Conservation (phyloP, 805 yeast genomes). For the Candida pseudoglaebosa region DNA sequence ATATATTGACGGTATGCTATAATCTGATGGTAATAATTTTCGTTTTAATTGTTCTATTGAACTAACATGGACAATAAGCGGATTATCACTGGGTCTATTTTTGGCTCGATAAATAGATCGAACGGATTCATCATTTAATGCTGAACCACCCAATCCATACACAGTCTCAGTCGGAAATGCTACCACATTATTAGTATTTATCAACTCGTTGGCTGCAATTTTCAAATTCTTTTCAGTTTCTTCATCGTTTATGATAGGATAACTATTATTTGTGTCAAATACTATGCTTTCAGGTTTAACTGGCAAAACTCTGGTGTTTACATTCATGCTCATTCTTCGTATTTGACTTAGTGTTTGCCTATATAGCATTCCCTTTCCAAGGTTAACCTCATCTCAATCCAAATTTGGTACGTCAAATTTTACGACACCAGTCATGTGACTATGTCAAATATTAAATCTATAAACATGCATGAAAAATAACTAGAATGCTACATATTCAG, state of each 20-base stretch:
- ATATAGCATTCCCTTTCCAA: background rate
- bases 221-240: slow-evolving; percentile 47
- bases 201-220: slow-evolving; percentile 57
- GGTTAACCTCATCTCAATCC: slow-evolving; percentile 2
- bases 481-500: slow-evolving; percentile 46
- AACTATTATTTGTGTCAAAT: slow-evolving; percentile 40
- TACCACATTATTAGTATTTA: slow-evolving; percentile 54
- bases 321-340: slow-evolving; percentile 5
- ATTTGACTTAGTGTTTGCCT: background rate
- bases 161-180: slow-evolving; percentile 98
- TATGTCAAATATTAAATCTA: background rate
- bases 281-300: slow-evolving; percentile 52
- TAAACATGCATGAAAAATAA: too few species aligned
- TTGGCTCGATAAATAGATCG: slow-evolving; percentile 78
- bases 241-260: slow-evolving; percentile 49
- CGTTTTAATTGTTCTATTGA: slow-evolving; percentile 68
- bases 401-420: background rate
- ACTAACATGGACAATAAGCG: slow-evolving; percentile 85
- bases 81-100: slow-evolving; percentile 93
- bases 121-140: slow-evolving; percentile 70
- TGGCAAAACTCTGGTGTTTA: slow-evolving; percentile 40
- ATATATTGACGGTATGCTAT: slow-evolving; percentile 66
- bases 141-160: slow-evolving; percentile 91
- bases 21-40: slow-evolving; percentile 45
- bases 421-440: slow-evolving; percentile 4